A percentile compares a stretch with the other conserved stretches of the same genome.
phyloP scores from a whole-genome alignment of 305 asterid genomes.

The Ajuga reptans region DNA sequence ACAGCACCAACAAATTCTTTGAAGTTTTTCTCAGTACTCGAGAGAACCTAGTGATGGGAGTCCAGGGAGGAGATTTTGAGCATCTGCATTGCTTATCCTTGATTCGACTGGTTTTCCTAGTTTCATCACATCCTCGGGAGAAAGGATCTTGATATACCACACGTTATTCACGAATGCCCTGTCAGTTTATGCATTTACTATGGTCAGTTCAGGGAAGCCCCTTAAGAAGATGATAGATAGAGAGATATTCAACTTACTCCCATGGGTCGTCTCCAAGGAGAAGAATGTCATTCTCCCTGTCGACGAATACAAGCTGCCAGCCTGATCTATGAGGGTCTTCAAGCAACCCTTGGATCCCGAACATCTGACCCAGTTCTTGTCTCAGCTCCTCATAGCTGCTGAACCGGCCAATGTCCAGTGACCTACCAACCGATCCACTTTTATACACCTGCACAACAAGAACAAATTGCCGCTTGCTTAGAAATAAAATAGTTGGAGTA shows the following conservation, averaged over 20 bases:
- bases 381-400: conserved; percentile 90
- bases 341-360: conserved; percentile 79
- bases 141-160: conserved; percentile 93
- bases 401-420: conserved; percentile 80
- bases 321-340: conserved; percentile 99
- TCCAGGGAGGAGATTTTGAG: conserved; percentile 36
- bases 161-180: conserved; percentile 90
- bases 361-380: conserved; percentile 83
- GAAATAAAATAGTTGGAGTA: background rate
- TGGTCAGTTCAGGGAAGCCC: conserved; percentile 9
- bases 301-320: conserved; percentile 99
- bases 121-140: conserved; percentile 73
- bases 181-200: conserved; percentile 10
- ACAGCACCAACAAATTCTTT: background rate
- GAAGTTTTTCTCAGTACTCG: conserved; percentile 30
- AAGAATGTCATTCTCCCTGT: conserved; percentile 97
- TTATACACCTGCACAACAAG: conserved; percentile 57
- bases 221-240: too few relatives aligned
- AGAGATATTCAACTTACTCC: conserved; percentile 53
- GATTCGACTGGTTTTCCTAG: conserved; percentile 71
- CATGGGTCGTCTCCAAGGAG: conserved; percentile 99
- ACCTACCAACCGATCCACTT: conserved; percentile 81
- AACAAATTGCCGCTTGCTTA: conserved; percentile 13
- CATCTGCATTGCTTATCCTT: conserved; percentile 35
- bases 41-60: conserved; percentile 53